Conservation (phyloP, 805 yeast genomes). For the Monosporozyma yasuniensis region DNA sequence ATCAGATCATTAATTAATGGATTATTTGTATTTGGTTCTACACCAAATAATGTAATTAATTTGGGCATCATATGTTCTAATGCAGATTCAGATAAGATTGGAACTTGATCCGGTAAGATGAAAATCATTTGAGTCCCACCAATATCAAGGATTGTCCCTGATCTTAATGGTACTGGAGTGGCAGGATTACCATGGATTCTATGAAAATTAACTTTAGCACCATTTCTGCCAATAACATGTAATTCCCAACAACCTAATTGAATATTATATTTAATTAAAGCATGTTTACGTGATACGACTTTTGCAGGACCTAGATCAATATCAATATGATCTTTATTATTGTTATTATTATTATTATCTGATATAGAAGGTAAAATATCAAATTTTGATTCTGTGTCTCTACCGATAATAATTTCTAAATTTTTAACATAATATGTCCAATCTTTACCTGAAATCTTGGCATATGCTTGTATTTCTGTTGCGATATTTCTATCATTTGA, state of each 20-base stretch:
- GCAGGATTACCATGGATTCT: conserved; percentile 37
- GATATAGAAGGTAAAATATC: conserved; percentile 6
- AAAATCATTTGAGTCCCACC: conserved; percentile 99
- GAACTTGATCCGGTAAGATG: conserved; percentile 84
- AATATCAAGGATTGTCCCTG: conserved; percentile 88
- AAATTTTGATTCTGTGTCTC: conserved; percentile 47
- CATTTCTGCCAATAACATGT: conserved; percentile 78
- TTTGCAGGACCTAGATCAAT: conserved; percentile 96
- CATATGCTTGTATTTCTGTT: conserved; percentile 91
- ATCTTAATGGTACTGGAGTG: conserved; percentile 48
- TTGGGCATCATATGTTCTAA: conserved; percentile 30
- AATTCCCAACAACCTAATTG: conserved; percentile 79
- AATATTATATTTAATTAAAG: conserved; percentile 69
- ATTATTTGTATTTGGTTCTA: conserved; percentile 15
- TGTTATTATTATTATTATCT: too few species aligned
- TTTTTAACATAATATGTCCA: conserved; percentile 94
- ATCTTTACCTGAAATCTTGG: conserved; percentile 82
- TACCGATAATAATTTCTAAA: conserved; percentile 70
- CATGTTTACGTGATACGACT: conserved; percentile 91
- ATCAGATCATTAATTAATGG: conserved; percentile 19
- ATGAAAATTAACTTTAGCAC: conserved; percentile 76
- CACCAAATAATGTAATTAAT: conserved; percentile 18
- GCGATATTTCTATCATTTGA: conserved; percentile 61
- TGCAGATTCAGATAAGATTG: conserved; percentile 43
- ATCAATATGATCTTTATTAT: conserved; percentile 26